Base-by-base conservation (phyloP, 352 stramenopile species). In the Saprolegnia diclina region DNA sequence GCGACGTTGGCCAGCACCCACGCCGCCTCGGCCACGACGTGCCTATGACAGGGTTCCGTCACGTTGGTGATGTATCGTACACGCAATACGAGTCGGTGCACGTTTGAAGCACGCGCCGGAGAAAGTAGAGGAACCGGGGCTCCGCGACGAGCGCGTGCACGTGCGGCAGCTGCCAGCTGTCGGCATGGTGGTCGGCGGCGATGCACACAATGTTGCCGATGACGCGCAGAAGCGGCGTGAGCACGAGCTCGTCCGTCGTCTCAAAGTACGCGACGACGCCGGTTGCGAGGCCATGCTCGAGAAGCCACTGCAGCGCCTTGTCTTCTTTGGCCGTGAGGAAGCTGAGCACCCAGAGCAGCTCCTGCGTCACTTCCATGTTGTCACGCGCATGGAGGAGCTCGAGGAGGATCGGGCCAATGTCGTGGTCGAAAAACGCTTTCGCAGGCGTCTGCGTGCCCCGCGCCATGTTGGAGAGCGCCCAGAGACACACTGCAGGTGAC, bases 241-340 rank as follows among this genome's bases (percentile, higher is more conserved):
- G 64, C 55, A 94, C 71, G 38, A 80, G 61, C 64, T 90, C 79
- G 46, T 91, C 81, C 6, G 72, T 77, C 11, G 76, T 82, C 29
- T 76, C 75, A 50, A 94, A 88, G 56, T 81, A 80, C 50, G 81
- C 82, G 38, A 89, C 67, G 35, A 94, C 62, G 21, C 82, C 45
- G 18, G 81, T 72, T 24, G 87, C 71, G 9, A 91, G 72, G 11
- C 74, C 73, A 21, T 77, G 79, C 35, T 90, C 76, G 54, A 94
- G 77, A 74, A 90, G 79, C 9, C 81, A 71, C 67, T 85, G 79
- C 19, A 92, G 73, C 61, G 79, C 82, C 46, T 83, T 78, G 48
- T 91, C 83, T 67, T 92, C 83, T 4, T 86, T 83, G 21, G 89
- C 86, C 3, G 85, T 95, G 14, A 96, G 76, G 67, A 93, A 96